Percentiles rank a stretch among this genome's conserved stretches.
These are phyloP conservation scores for Gossypium bickii DNA, from an alignment of 345 rosid species.

Conservation along the genomic window DNA sequence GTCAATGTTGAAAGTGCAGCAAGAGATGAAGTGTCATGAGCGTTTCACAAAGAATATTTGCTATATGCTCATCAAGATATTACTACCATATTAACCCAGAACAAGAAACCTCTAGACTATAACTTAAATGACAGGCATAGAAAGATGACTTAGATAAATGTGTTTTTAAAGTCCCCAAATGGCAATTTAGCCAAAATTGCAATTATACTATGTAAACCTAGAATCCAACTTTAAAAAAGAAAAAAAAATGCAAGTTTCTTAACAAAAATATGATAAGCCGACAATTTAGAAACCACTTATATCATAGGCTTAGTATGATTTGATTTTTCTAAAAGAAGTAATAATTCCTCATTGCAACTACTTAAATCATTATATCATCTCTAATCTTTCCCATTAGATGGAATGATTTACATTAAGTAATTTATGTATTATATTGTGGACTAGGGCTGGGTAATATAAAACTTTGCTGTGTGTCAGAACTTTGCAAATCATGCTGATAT, in stretches of 20 bases:
- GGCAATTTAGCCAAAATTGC: background rate
- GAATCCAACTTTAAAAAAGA: background rate
- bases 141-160: background rate
- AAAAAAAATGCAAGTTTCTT: background rate
- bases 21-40: conserved; percentile 1
- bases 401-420: background rate
- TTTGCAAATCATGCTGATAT: background rate
- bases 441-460: background rate
- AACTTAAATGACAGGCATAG: background rate
- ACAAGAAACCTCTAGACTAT: background rate
- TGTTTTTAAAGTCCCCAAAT: background rate
- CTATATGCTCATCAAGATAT: background rate
- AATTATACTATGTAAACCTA: background rate
- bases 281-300: background rate
- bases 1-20: conserved; percentile 1
- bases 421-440: background rate
- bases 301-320: background rate
- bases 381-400: background rate
- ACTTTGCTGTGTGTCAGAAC: background rate
- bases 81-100: background rate
- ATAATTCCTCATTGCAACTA: background rate
- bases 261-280: background rate
- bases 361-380: background rate
- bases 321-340: background rate
- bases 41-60: background rate